Conservation (phyloP, 75 land plant genomes). For the Larix kaempferi region DNA sequence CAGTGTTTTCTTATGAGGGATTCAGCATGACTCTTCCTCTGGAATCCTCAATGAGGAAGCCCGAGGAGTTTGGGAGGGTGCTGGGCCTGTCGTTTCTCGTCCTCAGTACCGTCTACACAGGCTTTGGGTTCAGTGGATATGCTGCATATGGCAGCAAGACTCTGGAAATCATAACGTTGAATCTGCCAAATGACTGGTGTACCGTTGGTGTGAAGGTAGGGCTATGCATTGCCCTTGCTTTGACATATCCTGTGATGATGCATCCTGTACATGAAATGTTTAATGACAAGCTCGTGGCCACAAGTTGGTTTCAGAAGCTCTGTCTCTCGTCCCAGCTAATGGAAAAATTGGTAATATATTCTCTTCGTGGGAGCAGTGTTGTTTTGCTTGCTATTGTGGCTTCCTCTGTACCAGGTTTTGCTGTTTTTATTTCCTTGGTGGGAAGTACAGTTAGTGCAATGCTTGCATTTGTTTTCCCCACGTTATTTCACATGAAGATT, state of each 20-base stretch:
- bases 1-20: constrained; percentile 75
- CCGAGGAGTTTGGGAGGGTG: constrained; percentile 27
- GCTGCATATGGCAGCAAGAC: constrained; percentile 73
- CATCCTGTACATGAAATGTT: constrained; percentile 71
- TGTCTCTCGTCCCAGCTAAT: not conserved
- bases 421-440: constrained; percentile 60
- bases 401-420: constrained; percentile 62
- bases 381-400: constrained; percentile 40
- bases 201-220: constrained; percentile 65
- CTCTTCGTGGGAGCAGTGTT: constrained; percentile 31
- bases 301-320: constrained; percentile 27
- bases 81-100: constrained; percentile 31
- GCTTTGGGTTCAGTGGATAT: constrained; percentile 67
- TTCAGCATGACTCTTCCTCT: constrained; percentile 75
- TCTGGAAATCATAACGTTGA: constrained; percentile 67
- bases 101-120: constrained; percentile 42
- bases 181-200: constrained; percentile 59
- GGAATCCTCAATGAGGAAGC: constrained; percentile 64
- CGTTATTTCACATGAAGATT: constrained; percentile 46
- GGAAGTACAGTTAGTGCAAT: constrained; percentile 80
- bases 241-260: constrained; percentile 83
- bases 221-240: constrained; percentile 57
- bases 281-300: constrained; percentile 38
- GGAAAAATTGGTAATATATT: constrained; percentile 11
- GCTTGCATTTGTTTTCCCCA: constrained; percentile 73